A percentile compares a stretch with the other conserved stretches of the same genome.
Conservation (phyloP, 768 basidiomycete species). For the Tulasnella sp. region DNA sequence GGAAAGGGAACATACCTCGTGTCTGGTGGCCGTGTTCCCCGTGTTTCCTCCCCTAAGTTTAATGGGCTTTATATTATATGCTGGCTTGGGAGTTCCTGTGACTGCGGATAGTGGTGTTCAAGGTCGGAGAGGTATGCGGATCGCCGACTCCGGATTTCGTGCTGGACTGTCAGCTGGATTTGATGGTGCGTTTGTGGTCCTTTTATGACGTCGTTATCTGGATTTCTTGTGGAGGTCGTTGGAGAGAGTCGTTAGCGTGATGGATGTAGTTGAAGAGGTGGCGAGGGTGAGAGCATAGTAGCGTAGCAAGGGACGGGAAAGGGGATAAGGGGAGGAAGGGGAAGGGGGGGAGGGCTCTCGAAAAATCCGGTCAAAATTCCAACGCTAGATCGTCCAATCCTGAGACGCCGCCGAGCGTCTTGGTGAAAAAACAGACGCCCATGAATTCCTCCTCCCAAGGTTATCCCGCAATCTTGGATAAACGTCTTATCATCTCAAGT, state of each 20-base stretch:
- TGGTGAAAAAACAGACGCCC: neutral
- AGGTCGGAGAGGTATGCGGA: neutral
- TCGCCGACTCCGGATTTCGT: neutral
- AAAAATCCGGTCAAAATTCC: neutral
- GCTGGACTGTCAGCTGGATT: neutral
- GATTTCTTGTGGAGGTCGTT: neutral
- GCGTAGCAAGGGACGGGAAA: neutral
- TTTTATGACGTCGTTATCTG: neutral
- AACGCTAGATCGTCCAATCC: neutral
- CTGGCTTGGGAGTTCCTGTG: neutral
- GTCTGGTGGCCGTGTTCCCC: slow-evolving; percentile 10
- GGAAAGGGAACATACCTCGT: neutral
- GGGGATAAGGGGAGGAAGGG: neutral
- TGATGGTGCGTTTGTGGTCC: neutral
- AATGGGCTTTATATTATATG: neutral
- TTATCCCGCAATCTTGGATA: neutral
- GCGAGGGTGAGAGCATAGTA: slow-evolving; percentile 11
- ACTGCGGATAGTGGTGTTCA: slow-evolving; percentile 9
- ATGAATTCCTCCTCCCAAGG: neutral
- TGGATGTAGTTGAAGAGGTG: neutral
- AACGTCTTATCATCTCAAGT: neutral
- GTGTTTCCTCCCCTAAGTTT: neutral
- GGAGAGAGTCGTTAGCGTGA: neutral
- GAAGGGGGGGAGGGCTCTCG: neutral
- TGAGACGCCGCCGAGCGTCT: neutral